A percentile compares a stretch with the other conserved stretches of the same genome.
These are phyloP conservation scores for Vaccinium macrocarpon DNA, from an alignment of 148 eudicot genomes.

Conservation along the genomic window DNA sequence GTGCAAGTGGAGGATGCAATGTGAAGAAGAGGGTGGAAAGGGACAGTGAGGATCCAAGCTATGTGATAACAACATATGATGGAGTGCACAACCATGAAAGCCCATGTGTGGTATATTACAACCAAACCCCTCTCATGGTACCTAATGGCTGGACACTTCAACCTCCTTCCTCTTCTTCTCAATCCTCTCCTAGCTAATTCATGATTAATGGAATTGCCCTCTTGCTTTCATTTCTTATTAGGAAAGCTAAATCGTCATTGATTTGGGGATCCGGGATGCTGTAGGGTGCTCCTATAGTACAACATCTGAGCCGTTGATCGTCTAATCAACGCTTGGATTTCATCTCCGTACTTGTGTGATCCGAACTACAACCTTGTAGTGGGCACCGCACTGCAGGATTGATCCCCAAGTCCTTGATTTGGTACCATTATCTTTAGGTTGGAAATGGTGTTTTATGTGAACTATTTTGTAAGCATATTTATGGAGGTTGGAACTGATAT, in stretches of 20 bases:
- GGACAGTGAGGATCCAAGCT: conserved; percentile 13
- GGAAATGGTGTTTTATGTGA: neutral
- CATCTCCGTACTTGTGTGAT: no score
- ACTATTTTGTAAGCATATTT: neutral
- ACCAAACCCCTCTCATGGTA: conserved; percentile 1
- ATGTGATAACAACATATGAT: conserved; percentile 18
- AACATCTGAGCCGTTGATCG: no score
- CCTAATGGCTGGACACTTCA: conserved; percentile 5
- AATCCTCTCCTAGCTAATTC: conserved; percentile 6
- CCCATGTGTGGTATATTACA: conserved; percentile 13
- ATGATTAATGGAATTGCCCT: neutral
- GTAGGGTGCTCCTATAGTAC: no score
- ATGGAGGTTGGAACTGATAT: no score
- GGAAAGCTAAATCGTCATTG: neutral
- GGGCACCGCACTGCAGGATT: no score
- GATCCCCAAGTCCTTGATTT: no score
- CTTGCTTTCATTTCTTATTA: neutral
- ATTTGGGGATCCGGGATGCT: no score
- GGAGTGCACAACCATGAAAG: conserved; percentile 21
- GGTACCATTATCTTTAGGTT: neutral
- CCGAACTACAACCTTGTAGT: no score
- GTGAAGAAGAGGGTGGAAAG: conserved; percentile 26
- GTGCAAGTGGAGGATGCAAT: conserved; percentile 9
- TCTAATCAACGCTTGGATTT: no score
- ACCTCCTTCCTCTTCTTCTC: conserved; percentile 2